Evolutionary conservation across 2,329 filamentous ascomycete genomes (phyloP), one percentile per base, ranked within the genome.

Genomic region (Mariannaea sp.): DNA sequence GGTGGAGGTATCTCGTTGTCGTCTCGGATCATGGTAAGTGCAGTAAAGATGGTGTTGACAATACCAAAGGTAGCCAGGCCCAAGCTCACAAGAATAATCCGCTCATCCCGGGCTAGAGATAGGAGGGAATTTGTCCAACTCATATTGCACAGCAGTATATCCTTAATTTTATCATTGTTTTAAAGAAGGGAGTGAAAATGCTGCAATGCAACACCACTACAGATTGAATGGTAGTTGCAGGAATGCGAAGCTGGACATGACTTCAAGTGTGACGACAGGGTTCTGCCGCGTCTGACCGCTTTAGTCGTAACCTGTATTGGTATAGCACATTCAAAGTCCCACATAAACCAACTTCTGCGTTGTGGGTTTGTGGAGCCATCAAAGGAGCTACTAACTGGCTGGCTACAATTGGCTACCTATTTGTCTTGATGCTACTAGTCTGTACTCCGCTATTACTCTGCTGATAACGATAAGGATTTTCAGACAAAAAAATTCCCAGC

Each of bases 1-100:
- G 76, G 68, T 29, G 83, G 80, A 55, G 83, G 84, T 65, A 94
- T 82, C 70, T 86, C 80, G 58, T 87, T 87, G 47, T 86, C 78
- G 62, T 84, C 77, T 59, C 85, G 80, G 60, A 87, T 83, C 49
- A 80, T 73, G 52, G 76, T 75, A 38, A 92, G 82, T 49, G 82
- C 77, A 30, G 77, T 70, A 57, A 80, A 78, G 70, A 90, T 82
- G 46, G 78, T 75, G 54, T 78, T 75, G 50, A 86, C 69, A 56
- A 87, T 74, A 61, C 80, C 71, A 63, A 85, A 81, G 33, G 85
- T 79, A 57, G 85, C 80, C 47, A 88, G 66, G 38, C 79, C 78
- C 48, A 85, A 75, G 40, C 76, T 76, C 33, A 78, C 72, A 46
- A 84, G 73, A 51, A 86, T 71, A 38, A 82, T 64, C 58, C 79